Evolutionary conservation across 352 stramenopile genomes (phyloP).

Genomic region (Plasmopara halstedii): DNA sequence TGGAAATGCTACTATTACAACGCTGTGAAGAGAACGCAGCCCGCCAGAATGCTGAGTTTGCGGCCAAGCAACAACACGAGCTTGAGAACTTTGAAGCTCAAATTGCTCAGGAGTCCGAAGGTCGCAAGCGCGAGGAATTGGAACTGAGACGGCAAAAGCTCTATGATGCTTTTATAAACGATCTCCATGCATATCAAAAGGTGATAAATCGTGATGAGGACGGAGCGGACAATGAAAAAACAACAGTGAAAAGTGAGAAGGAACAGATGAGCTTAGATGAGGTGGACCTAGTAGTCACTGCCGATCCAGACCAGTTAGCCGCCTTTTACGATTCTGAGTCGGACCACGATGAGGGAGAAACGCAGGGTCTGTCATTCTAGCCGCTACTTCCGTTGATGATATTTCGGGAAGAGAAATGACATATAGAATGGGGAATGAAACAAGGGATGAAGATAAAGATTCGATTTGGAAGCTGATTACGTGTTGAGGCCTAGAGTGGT

Average conservation of each 20-base stretch:
- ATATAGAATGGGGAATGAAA: slow-evolving; percentile 23
- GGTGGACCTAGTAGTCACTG: slow-evolving; percentile 61
- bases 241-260: slow-evolving; percentile 1
- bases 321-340: slow-evolving; percentile 70
- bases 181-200: slow-evolving; percentile 76
- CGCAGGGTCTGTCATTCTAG: not conserved
- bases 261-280: slow-evolving; percentile 52
- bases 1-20: slow-evolving; percentile 61
- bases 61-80: slow-evolving; percentile 55
- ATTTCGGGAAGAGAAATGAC: slow-evolving; percentile 2
- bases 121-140: slow-evolving; percentile 44
- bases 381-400: too few species aligned
- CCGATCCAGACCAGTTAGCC: slow-evolving; percentile 48
- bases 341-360: slow-evolving; percentile 24
- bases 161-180: slow-evolving; percentile 58
- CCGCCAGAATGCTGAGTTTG: slow-evolving; percentile 65
- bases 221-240: slow-evolving; percentile 7
- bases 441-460: too few species aligned
- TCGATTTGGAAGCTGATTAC: too few species aligned
- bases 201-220: slow-evolving; percentile 50
- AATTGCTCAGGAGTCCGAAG: slow-evolving; percentile 61
- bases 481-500: too few species aligned
- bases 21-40: slow-evolving; percentile 70
- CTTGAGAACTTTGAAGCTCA: slow-evolving; percentile 60
- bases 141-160: slow-evolving; percentile 48